Evolutionary conservation across 345 rosid genomes (phyloP), one percentile per base, ranked within the genome.

Genomic region (Murraya paniculata): DNA sequence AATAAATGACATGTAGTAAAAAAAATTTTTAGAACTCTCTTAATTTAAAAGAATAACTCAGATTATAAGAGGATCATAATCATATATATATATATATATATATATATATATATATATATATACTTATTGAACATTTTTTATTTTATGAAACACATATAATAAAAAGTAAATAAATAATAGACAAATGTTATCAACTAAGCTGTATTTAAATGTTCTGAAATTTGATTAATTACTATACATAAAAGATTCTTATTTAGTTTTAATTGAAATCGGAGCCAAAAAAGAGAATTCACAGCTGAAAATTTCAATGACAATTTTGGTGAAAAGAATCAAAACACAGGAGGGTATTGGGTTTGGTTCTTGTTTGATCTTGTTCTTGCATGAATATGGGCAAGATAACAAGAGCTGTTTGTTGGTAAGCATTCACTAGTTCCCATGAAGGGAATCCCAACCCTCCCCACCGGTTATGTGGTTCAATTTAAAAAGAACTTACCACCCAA

Each of bases 341-440:
- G 35, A 18, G 35, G 21, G 38, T 64, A 14, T 2, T 14, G 19
- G 35, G 33, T 18, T 28, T 31, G 57, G 28, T 55, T 53, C 18
- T 55, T 72, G 50, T 25, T 57, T n/a, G 68, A 57, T 75, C 35
- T 35, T 68, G 78, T 39, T 56, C 50, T 24, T 73, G 28, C 19
- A 66, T 0, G 50, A 45, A 13, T 4, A 45, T 13, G 18, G 50
- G 74, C 38, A 45, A 41, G 33, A 24, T 24, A 35, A 45, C 38
- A 45, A 77, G 60, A 62, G 81, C 53, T 83, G 86, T 77, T 81
- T 68, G 86, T 55, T 73, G 85, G 82, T 78, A 62, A 66, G 56
- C 57, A 77, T 64, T 68, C 83, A 68, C 61, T 60, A 67, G 69
- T 65, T 76, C 81, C 79, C 58, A 78, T 48, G 13, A 25, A 77